phyloP scores from a whole-genome alignment of 225 moss, liverwort and hornwort genomes.

The Sphagnum tenellum region DNA sequence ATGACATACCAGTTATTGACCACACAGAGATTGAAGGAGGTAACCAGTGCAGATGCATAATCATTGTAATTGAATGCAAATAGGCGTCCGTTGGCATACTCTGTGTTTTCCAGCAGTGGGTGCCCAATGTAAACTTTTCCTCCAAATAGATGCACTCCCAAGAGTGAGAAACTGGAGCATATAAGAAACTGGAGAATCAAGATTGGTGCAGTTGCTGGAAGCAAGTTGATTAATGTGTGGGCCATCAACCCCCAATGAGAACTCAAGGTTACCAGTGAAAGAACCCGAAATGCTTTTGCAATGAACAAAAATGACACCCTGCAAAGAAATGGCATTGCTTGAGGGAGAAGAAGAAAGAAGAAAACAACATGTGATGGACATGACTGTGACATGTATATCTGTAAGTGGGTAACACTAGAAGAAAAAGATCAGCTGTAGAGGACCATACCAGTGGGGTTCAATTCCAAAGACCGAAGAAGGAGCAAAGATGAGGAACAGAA shows the following conservation, averaged over 20 bases:
- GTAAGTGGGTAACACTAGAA: slow-evolving; percentile 33
- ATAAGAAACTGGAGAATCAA: slow-evolving; percentile 64
- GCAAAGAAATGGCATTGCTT: too few relatives aligned
- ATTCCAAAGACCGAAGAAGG: slow-evolving; percentile 18
- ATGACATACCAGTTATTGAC: slow-evolving; percentile 88
- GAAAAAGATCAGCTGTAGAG: background rate
- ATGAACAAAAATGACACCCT: slow-evolving; percentile 37
- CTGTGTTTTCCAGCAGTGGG: slow-evolving; percentile 37
- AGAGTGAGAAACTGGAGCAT: slow-evolving; percentile 66
- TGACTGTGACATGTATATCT: background rate
- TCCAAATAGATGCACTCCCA: slow-evolving; percentile 76
- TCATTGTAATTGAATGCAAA: slow-evolving; percentile 81
- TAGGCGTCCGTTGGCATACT: slow-evolving; percentile 52
- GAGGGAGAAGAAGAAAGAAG: background rate
- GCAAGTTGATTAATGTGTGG: slow-evolving; percentile 45
- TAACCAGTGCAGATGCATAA: slow-evolving; percentile 67
- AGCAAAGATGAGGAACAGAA: slow-evolving; percentile 24
- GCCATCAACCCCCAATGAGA: slow-evolving; percentile 40
- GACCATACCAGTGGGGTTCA: background rate
- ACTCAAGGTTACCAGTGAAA: slow-evolving; percentile 33
- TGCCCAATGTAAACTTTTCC: slow-evolving; percentile 42
- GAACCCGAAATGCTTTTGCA: slow-evolving; percentile 30
- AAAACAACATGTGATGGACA: background rate
- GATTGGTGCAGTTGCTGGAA: slow-evolving; percentile 65
- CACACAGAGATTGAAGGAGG: slow-evolving; percentile 69